These are phyloP conservation scores for Aspergillus egyptiacus DNA, from an alignment of 495 filamentous ascomycete species.

Conservation along the genomic window DNA sequence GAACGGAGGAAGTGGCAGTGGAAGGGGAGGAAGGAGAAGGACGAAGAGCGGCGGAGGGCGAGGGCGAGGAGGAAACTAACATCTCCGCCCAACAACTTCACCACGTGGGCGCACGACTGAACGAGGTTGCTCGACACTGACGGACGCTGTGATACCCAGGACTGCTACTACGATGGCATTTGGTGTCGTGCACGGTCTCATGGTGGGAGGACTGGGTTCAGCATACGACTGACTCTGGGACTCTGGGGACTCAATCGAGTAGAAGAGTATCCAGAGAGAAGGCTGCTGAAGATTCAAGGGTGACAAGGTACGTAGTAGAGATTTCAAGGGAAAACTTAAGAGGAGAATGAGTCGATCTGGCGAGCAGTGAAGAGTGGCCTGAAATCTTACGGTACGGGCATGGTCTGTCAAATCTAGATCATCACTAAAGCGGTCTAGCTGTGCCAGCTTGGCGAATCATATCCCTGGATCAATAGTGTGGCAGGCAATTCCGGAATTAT, in stretches of 20 bases:
- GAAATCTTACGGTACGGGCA: not conserved
- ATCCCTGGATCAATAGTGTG: too few species aligned
- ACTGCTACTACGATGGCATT: constrained; percentile 15
- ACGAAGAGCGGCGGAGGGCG: constrained; percentile 38
- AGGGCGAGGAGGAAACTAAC: constrained; percentile 46
- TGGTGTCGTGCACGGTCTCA: constrained; percentile 22
- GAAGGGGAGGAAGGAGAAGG: constrained; percentile 28
- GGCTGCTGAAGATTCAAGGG: too few species aligned
- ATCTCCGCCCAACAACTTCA: constrained; percentile 37
- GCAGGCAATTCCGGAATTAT: too few species aligned
- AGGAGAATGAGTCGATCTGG: constrained; percentile 1
- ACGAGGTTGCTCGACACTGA: constrained; percentile 27
- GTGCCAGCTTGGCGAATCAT: too few species aligned
- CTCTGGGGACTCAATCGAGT: too few species aligned
- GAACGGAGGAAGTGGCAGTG: constrained; percentile 21
- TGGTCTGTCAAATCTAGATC: too few species aligned
- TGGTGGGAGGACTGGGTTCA: constrained; percentile 20
- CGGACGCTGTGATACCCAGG: constrained; percentile 33
- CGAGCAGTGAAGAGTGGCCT: too few species aligned
- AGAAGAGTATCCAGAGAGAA: not conserved
- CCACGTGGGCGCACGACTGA: constrained; percentile 44
- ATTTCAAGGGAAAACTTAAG: not conserved
- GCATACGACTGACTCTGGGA: constrained; percentile 8
- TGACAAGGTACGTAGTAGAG: constrained; percentile 1
- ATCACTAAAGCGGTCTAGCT: too few species aligned